Evolutionary conservation across 2,329 filamentous ascomycete genomes (phyloP).

Genomic region (Annulohypoxylon truncatum): DNA sequence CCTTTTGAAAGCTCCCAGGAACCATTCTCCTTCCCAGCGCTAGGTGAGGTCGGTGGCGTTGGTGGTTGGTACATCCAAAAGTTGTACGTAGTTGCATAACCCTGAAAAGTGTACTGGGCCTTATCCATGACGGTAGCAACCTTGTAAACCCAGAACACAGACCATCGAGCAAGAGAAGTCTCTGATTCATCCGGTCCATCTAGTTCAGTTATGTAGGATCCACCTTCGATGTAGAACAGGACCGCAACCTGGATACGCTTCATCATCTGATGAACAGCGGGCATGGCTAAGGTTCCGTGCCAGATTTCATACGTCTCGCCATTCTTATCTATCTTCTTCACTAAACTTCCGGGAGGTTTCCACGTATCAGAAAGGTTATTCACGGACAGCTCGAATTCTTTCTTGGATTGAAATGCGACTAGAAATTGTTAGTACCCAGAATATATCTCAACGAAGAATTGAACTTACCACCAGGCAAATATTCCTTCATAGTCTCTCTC

Average conservation of each 20-base stretch:
- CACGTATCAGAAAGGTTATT: conserved; percentile 58
- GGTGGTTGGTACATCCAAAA: conserved; percentile 75
- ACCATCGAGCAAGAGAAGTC: conserved; percentile 84
- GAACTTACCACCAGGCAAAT: conserved; percentile 73
- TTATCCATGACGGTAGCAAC: conserved; percentile 56
- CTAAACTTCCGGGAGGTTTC: conserved; percentile 80
- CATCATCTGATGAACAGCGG: conserved; percentile 75
- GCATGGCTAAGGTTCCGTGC: conserved; percentile 79
- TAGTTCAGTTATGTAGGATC: conserved; percentile 72
- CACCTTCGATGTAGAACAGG: conserved; percentile 91
- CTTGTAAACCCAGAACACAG: conserved; percentile 86
- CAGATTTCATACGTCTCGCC: conserved; percentile 82
- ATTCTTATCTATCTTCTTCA: conserved; percentile 72
- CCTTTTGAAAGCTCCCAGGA: conserved; percentile 59
- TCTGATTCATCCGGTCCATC: conserved; percentile 72
- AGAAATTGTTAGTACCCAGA: conserved; percentile 32
- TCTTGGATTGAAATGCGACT: conserved; percentile 75
- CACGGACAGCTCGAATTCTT: conserved; percentile 72
- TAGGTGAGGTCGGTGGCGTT: conserved; percentile 57
- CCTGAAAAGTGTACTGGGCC: conserved; percentile 81
- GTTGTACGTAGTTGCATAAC: conserved; percentile 90
- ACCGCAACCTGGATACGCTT: conserved; percentile 85
- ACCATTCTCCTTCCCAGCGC: conserved; percentile 39
- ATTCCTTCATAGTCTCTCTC: conserved; percentile 70
- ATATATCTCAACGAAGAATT: background rate